These are phyloP conservation scores for Boletellus deceptivus DNA, from an alignment of 1,284 basidiomycete genomes.

Conservation along the genomic window DNA sequence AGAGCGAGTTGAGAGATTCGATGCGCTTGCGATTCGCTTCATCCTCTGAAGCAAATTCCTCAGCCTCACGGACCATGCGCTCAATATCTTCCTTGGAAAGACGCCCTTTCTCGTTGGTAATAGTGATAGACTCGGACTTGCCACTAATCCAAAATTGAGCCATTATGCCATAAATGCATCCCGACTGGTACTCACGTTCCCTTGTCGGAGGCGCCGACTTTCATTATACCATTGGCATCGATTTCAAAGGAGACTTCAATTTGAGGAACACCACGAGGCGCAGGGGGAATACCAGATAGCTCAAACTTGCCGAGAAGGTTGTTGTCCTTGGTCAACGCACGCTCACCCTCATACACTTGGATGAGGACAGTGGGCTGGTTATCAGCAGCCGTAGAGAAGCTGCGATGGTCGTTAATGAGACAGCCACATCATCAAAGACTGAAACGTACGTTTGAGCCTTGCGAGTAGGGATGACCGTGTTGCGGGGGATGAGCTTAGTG, in stretches of 20 bases:
- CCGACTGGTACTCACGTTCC: conserved; percentile 63
- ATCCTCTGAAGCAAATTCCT: conserved; percentile 86
- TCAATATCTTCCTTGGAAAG: conserved; percentile 86
- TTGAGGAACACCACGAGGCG: conserved; percentile 93
- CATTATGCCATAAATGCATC: not conserved
- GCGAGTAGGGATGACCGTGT: conserved; percentile 97
- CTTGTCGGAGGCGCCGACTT: conserved; percentile 87
- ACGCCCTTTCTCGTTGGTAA: conserved; percentile 86
- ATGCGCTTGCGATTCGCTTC: conserved; percentile 86
- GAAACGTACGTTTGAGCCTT: conserved; percentile 84
- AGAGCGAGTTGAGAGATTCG: conserved; percentile 80
- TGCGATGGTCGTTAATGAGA: conserved; percentile 21
- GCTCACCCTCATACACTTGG: conserved; percentile 93
- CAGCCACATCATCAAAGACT: not conserved
- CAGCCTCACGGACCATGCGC: conserved; percentile 90
- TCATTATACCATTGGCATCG: conserved; percentile 92
- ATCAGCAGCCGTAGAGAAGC: conserved; percentile 94
- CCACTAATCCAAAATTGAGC: conserved; percentile 48
- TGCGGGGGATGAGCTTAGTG: conserved; percentile 94
- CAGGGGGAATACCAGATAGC: conserved; percentile 88
- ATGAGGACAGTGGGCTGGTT: conserved; percentile 92
- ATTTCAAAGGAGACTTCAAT: conserved; percentile 96
- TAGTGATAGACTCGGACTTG: conserved; percentile 86
- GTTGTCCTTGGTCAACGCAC: conserved; percentile 96
- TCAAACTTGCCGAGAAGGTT: conserved; percentile 97